Evolutionary conservation across 2,329 filamentous ascomycete species (phyloP).

Genomic region (Calonectria montana): DNA sequence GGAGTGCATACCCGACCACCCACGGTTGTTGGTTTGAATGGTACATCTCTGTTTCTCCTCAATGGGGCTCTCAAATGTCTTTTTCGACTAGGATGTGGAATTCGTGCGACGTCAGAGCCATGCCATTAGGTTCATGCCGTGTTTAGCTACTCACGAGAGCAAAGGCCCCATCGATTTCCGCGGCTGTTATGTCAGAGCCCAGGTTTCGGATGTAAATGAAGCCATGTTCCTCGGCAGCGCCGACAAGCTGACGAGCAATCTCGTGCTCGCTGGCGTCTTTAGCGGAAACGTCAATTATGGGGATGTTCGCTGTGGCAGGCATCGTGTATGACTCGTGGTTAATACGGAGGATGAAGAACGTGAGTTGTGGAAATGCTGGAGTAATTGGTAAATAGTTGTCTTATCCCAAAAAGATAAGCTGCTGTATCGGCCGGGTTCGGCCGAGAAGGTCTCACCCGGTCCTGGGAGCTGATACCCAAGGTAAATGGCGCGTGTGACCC

Average conservation of each 20-base stretch:
- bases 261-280: constrained; percentile 59
- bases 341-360: background rate
- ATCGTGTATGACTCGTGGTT: constrained; percentile 27
- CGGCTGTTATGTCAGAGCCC: constrained; percentile 73
- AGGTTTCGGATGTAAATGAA: constrained; percentile 90
- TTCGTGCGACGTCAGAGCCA: background rate
- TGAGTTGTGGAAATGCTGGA: background rate
- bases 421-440: constrained; percentile 17
- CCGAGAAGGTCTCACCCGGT: constrained; percentile 1
- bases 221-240: constrained; percentile 84
- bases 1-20: constrained; percentile 88
- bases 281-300: constrained; percentile 80
- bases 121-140: background rate
- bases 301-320: constrained; percentile 65
- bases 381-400: background rate
- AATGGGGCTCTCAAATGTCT: constrained; percentile 76
- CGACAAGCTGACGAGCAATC: constrained; percentile 76
- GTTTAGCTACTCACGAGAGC: constrained; percentile 66
- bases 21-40: constrained; percentile 84
- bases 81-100: constrained; percentile 61
- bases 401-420: constrained; percentile 19
- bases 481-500: background rate
- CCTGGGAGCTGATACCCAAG: background rate
- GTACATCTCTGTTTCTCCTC: constrained; percentile 80
- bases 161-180: constrained; percentile 79